Evolutionary conservation across 495 filamentous ascomycete genomes (phyloP).

Genomic region (Clavariopsis aquatica): DNA sequence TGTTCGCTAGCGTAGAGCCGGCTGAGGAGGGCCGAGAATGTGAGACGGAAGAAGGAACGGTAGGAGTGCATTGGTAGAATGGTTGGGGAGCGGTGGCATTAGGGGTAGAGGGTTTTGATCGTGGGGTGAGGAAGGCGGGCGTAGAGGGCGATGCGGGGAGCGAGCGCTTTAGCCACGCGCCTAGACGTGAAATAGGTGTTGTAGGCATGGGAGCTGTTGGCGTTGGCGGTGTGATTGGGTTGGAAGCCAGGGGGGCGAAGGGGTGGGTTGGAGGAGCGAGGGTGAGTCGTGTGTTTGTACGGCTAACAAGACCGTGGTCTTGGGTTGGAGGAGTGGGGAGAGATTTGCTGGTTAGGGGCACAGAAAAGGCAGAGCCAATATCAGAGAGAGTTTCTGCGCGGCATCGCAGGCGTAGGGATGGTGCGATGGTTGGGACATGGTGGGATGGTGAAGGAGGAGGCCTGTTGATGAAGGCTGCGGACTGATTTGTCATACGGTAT

Average conservation of each 20-base stretch:
- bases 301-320: conserved; percentile 5
- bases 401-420: conserved; percentile 35
- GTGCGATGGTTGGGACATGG: conserved; percentile 42
- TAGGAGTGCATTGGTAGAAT: conserved; percentile 34
- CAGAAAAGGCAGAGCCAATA: conserved; percentile 42
- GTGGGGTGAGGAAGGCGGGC: conserved; percentile 19
- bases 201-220: conserved; percentile 32
- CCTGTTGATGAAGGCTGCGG: conserved; percentile 25
- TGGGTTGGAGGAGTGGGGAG: conserved; percentile 28
- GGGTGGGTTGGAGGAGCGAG: conserved; percentile 17
- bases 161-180: conserved; percentile 36
- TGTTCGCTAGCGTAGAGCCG: conserved; percentile 18
- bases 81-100: neutral
- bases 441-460: conserved; percentile 32
- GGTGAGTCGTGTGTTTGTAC: conserved; percentile 16
- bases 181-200: conserved; percentile 29
- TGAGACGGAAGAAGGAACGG: neutral
- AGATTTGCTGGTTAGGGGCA: conserved; percentile 30
- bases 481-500: conserved; percentile 19
- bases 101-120: neutral
- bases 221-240: conserved; percentile 36
- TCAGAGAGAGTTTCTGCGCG: conserved; percentile 42
- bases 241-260: conserved; percentile 28
- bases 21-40: conserved; percentile 19
- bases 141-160: conserved; percentile 25